A percentile compares a stretch with the other conserved stretches of the same genome.
These are phyloP conservation scores for Pichia sp. DNA, from an alignment of 1,139 yeast genomes.

Conservation along the genomic window DNA sequence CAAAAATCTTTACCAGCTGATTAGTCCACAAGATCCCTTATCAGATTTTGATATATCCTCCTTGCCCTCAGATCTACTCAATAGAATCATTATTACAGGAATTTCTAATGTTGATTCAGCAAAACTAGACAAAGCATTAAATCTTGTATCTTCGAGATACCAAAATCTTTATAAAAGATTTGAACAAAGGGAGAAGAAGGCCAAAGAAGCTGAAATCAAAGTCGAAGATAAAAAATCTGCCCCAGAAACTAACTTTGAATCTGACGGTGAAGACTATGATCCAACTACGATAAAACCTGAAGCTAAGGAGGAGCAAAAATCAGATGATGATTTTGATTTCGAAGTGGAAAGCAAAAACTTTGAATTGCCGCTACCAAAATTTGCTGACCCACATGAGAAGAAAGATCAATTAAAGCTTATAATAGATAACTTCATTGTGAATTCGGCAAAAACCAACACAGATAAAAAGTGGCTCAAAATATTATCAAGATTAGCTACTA, in stretches of 20 bases:
- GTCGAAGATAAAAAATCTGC: background rate
- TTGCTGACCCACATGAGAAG: constrained; percentile 41
- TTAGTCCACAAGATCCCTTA: constrained; percentile 49
- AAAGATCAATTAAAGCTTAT: constrained; percentile 47
- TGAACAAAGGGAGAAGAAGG: background rate
- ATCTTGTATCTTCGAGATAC: constrained; percentile 55
- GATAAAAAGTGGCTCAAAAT: constrained; percentile 51
- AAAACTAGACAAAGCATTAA: constrained; percentile 58
- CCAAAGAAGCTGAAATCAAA: background rate
- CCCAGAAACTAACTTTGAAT: background rate
- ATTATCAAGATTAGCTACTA: constrained; percentile 69
- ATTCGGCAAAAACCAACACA: constrained; percentile 30
- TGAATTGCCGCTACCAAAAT: constrained; percentile 52
- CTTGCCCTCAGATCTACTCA: constrained; percentile 58
- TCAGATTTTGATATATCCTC: constrained; percentile 62
- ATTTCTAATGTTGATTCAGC: constrained; percentile 46
- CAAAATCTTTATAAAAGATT: constrained; percentile 5
- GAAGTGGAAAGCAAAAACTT: constrained; percentile 40
- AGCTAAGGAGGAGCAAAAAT: constrained; percentile 23
- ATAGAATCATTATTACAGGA: constrained; percentile 59
- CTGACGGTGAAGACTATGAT: constrained; percentile 24
- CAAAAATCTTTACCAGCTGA: constrained; percentile 48
- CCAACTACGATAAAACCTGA: constrained; percentile 17
- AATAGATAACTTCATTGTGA: constrained; percentile 46
- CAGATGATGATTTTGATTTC: constrained; percentile 34